Evolutionary conservation across 768 basidiomycete genomes (phyloP), one percentile per base, ranked within the genome.

Genomic region (Leucogyrophana mollusca): DNA sequence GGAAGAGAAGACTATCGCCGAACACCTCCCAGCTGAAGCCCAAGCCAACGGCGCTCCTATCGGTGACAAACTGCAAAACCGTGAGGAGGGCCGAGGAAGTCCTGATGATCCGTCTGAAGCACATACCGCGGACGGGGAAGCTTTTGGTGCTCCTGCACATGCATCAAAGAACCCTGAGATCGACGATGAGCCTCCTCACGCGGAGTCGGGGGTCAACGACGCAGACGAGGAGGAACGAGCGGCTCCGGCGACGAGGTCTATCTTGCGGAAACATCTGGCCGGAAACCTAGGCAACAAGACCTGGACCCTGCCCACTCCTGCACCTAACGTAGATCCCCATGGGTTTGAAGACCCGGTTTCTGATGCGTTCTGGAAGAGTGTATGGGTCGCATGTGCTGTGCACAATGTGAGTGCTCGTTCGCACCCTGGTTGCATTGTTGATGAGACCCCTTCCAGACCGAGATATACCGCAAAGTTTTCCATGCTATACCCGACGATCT

Each of bases 381-480:
- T 88, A 30, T 99, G 96, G 95, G 74, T 86, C 2, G 82, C 90
- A 11, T 83, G 82, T 40, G 94, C 95, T 1, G 80, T 80, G 17
- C 86, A 94, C 56, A 99, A 98, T 63, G 93, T 94, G 43, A 51
- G 88, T 72, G 24, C 25, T 51, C 24, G 14, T 20, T 34, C 21
- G 11, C 10, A 39, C 35, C 16, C 22, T 24, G 6, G 6, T 42
- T 10, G 18, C 20, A 22, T n/a, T 37, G 9, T 51, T 54, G 4
- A 50, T n/a, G 11, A 5, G n/a, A n/a, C 24, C 42, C 44, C 11
- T 41, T 46, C 9, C 49, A 94, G 93, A 99, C 95, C 51, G 90
- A 95, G 62, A 92, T 97, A 53, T 97, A 81, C 68, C 85, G 94
- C 45, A 94, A 90, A 61, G 93, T 97, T 3, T 99, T 99, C 72